phyloP scores from a whole-genome alignment of 208 protist genomes.

The Trypanosoma platydactyli region DNA sequence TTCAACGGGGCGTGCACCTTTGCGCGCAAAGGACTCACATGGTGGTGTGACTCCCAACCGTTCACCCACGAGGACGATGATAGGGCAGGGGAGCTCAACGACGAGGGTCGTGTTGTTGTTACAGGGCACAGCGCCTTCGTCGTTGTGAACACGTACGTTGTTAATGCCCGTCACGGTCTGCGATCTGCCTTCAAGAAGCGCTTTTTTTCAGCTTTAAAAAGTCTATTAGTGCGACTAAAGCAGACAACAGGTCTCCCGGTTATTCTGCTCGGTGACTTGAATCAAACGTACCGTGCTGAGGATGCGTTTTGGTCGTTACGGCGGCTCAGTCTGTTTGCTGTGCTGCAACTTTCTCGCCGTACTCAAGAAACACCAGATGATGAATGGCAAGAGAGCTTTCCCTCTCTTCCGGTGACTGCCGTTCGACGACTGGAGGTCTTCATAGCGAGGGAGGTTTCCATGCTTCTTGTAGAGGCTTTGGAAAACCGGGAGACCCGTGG shows the following conservation, averaged over 20 bases:
- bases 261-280: constrained; percentile 82
- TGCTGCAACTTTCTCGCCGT: constrained; percentile 32
- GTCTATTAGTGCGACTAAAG: constrained; percentile 42
- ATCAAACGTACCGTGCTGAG: constrained; percentile 77
- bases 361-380: constrained; percentile 14
- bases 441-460: constrained; percentile 16
- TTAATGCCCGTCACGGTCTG: constrained; percentile 66
- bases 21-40: constrained; percentile 68
- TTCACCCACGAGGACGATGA: constrained; percentile 28
- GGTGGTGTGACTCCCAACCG: constrained; percentile 56
- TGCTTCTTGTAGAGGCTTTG: constrained; percentile 5
- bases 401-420: constrained; percentile 5
- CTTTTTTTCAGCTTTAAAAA: constrained; percentile 55
- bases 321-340: constrained; percentile 46
- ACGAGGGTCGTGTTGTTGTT: constrained; percentile 81
- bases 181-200: constrained; percentile 58
- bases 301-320: constrained; percentile 76
- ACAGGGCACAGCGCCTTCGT: constrained; percentile 77
- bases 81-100: constrained; percentile 59
- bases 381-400: constrained; percentile 35
- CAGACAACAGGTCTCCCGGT: constrained; percentile 55
- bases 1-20: constrained; percentile 90
- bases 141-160: constrained; percentile 89
- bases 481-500: background rate
- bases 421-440: constrained; percentile 9